Evolutionary conservation across 805 yeast genomes (phyloP).

Genomic region (Starmerella geochares): DNA sequence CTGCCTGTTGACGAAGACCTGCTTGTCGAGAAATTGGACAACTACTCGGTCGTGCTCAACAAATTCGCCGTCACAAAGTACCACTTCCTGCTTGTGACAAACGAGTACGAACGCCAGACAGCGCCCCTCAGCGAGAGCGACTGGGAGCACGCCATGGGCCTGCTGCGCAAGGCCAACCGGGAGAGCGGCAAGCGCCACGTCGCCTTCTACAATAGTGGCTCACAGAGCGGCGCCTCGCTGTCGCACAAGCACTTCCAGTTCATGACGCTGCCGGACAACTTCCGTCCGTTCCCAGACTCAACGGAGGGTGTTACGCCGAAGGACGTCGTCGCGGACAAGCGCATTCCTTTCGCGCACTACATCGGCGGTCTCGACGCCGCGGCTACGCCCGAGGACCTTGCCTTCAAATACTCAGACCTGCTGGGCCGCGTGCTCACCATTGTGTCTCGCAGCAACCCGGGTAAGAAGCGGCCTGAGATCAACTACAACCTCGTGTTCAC

Average conservation of each 20-base stretch:
- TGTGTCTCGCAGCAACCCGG: constrained; percentile 46
- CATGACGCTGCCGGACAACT: constrained; percentile 54
- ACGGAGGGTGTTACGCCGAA: constrained; percentile 36
- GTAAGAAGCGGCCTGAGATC: constrained; percentile 28
- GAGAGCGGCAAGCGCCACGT: constrained; percentile 45
- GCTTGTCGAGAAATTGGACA: constrained; percentile 44
- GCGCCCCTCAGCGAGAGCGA: constrained; percentile 66
- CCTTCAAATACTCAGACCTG: constrained; percentile 57
- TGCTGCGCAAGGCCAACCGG: constrained; percentile 43
- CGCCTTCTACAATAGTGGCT: constrained; percentile 84
- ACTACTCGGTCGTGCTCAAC: constrained; percentile 62
- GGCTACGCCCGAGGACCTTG: constrained; percentile 36
- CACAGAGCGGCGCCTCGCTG: constrained; percentile 85
- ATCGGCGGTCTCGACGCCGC: constrained; percentile 50
- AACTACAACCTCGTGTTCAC: constrained; percentile 80
- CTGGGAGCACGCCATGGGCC: constrained; percentile 46
- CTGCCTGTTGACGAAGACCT: constrained; percentile 67
- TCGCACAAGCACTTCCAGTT: constrained; percentile 89
- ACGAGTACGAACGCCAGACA: constrained; percentile 58
- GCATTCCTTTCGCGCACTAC: constrained; percentile 71
- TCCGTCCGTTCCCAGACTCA: constrained; percentile 48
- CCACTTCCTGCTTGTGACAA: constrained; percentile 73
- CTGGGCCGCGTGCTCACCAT: constrained; percentile 42
- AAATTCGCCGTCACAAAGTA: constrained; percentile 75
- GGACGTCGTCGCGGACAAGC: constrained; percentile 32